Base-by-base conservation (phyloP, 306 rosid species). In the Trifolium dubium region DNA sequence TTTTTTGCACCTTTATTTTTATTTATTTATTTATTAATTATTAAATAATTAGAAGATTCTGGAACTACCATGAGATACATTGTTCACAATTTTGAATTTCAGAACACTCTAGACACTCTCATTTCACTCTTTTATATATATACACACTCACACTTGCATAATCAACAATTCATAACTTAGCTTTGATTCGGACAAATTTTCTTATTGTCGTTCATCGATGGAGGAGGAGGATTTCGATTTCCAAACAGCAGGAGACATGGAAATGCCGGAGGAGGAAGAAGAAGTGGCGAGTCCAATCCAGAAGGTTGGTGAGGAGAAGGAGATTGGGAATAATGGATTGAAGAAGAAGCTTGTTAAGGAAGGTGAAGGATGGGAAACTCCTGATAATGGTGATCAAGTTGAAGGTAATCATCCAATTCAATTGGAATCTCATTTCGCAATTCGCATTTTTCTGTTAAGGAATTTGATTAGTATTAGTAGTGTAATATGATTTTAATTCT, bases 281-380 rank as follows among this genome's bases (percentile, higher is more conserved):
- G 88, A 76, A 3, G 12, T 73, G 5, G 49, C 23, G 46, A 49
- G 80, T 79, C 70, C 89, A 11, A 35, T 15, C 28, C 73, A 60
- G 35, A 92, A 92, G 85, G 90, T 88, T 44, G 96, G 96, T 2
- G 93, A 89, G 6, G 96, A 89, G 85, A 88, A 81, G 83, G 93
- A 86, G 79, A 86, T 89, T 70, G 93, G 96, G 13, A 89, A 86
- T 31, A 76, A 39, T 1, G 98, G 98, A 19, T 23, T 92, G 39
- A 92, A 82, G 89, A 92, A 92, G 87, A 92, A 88, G 72, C 88
- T 92, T 2, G 10, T 92, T 14, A 92, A 83, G 74, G 89, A 92
- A 80, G 97, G 97, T 58, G 85, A 85, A 79, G 90, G 88, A 0
- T 92, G 92, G 96, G 96, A 89, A 3, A 84, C 84, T 15, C 96